phyloP scores from a whole-genome alignment of 1,284 basidiomycete species.

The Ceratobasidium sp. region DNA sequence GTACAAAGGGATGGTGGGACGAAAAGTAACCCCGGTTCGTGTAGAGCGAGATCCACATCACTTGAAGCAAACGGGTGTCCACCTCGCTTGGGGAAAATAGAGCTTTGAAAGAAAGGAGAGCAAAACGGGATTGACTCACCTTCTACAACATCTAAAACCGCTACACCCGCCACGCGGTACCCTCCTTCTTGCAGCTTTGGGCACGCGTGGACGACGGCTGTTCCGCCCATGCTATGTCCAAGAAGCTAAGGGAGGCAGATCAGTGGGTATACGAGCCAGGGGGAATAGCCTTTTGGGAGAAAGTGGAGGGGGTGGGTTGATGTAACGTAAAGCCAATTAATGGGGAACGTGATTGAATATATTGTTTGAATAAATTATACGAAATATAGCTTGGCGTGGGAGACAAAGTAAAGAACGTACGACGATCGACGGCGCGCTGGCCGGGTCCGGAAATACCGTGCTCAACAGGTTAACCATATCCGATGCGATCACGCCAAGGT shows the following conservation, averaged over 20 bases:
- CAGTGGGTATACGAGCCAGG: background rate
- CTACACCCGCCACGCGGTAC: conserved; percentile 83
- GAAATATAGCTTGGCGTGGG: conserved; percentile 1
- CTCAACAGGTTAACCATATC: conserved; percentile 78
- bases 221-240: conserved; percentile 93
- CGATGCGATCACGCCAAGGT: conserved; percentile 77
- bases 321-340: too few relatives aligned
- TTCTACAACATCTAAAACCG: conserved; percentile 96
- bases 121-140: conserved; percentile 60
- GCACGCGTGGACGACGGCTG: conserved; percentile 80
- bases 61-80: too few relatives aligned
- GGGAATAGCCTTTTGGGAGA: background rate
- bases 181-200: conserved; percentile 72
- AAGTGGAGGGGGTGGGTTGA: too few relatives aligned
- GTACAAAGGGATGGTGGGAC: too few relatives aligned
- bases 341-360: too few relatives aligned
- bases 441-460: conserved; percentile 73
- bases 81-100: too few relatives aligned
- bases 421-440: conserved; percentile 73
- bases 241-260: conserved; percentile 66
- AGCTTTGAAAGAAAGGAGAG: background rate
- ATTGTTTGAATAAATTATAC: conserved; percentile 48
- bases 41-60: too few relatives aligned
- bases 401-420: conserved; percentile 59
- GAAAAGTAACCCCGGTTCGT: too few relatives aligned